Percentiles rank a stretch among this genome's conserved stretches.
Evolutionary conservation across 192 early-diverging fungal genomes (phyloP).

Genomic region (Allomyces macrogynus): DNA sequence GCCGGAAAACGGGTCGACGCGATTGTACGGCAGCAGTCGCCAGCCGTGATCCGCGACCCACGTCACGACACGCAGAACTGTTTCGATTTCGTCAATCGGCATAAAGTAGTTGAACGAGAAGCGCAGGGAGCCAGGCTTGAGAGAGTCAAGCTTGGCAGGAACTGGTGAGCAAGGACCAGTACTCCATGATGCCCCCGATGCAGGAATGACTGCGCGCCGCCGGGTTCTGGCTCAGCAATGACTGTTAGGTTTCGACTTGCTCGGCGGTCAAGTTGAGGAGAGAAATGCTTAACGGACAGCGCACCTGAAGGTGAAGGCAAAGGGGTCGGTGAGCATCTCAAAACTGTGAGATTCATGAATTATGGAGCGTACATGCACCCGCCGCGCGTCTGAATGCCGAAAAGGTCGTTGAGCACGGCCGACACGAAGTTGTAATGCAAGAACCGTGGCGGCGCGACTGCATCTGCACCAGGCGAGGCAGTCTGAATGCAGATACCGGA

Average conservation of each 20-base stretch:
- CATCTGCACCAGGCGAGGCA: not conserved
- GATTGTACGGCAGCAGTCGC: conserved; percentile 11
- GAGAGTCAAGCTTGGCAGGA: not conserved
- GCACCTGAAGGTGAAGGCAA: not conserved
- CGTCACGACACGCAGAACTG: conserved; percentile 13
- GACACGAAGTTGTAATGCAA: conserved; percentile 10
- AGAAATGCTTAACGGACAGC: conserved; percentile 12
- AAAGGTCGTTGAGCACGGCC: conserved; percentile 13
- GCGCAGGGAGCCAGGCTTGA: conserved; percentile 16
- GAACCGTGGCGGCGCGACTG: not conserved
- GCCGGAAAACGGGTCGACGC: conserved; percentile 5
- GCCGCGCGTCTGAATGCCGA: conserved; percentile 13
- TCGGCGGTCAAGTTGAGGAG: conserved; percentile 5
- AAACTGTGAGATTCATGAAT: too few relatives aligned
- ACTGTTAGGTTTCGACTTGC: not conserved
- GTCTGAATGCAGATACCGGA: conserved; percentile 2
- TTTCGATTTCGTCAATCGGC: conserved; percentile 16
- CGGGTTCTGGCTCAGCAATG: not conserved
- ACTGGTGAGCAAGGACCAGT: not conserved
- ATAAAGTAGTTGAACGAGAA: conserved; percentile 18
- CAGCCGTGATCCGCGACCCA: conserved; percentile 16
- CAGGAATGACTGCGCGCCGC: not conserved
- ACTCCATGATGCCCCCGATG: not conserved
- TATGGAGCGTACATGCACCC: conserved; percentile 6
- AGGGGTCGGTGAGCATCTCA: too few relatives aligned